Percentiles rank a stretch among this genome's conserved stretches.
Evolutionary conservation across 208 protist genomes (phyloP).

Genomic region (Crithidia expoeki): DNA sequence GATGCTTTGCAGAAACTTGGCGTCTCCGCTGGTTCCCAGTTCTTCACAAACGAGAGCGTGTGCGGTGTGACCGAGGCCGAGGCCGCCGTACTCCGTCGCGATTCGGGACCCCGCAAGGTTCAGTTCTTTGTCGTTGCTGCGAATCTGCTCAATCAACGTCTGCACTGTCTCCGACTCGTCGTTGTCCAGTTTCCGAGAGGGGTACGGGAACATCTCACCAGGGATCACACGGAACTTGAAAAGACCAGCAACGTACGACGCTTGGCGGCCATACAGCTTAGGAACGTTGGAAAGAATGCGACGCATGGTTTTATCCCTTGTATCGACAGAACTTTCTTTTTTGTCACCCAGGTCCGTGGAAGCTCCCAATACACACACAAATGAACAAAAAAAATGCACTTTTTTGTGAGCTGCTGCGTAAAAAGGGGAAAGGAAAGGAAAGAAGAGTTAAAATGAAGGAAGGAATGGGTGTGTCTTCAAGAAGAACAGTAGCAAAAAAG

Average conservation of each 20-base stretch:
- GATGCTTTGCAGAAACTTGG: slow-evolving; percentile 55
- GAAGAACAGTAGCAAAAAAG: no score
- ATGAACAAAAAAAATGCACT: not conserved
- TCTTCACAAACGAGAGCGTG: slow-evolving; percentile 85
- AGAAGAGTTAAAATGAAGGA: no score
- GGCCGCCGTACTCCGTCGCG: slow-evolving; percentile 81
- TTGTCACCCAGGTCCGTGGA: not conserved
- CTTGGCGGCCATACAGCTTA: slow-evolving; percentile 39
- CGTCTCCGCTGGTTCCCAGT: slow-evolving; percentile 60
- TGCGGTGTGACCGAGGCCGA: slow-evolving; percentile 77
- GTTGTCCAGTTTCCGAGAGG: slow-evolving; percentile 65
- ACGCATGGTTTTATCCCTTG: slow-evolving; percentile 36
- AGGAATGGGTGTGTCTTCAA: no score
- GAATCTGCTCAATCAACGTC: slow-evolving; percentile 77
- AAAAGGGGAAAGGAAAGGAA: not conserved
- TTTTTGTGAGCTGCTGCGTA: no score
- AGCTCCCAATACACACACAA: not conserved
- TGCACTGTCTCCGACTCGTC: slow-evolving; percentile 84
- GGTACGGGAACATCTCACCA: slow-evolving; percentile 83
- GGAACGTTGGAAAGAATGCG: slow-evolving; percentile 32
- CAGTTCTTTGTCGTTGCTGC: slow-evolving; percentile 62
- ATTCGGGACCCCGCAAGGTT: slow-evolving; percentile 72
- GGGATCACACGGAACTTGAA: slow-evolving; percentile 82
- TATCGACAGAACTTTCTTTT: not conserved
- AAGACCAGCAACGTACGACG: slow-evolving; percentile 79